Evolutionary conservation across 805 yeast genomes (phyloP).

Genomic region (Priceomyces castillae): DNA sequence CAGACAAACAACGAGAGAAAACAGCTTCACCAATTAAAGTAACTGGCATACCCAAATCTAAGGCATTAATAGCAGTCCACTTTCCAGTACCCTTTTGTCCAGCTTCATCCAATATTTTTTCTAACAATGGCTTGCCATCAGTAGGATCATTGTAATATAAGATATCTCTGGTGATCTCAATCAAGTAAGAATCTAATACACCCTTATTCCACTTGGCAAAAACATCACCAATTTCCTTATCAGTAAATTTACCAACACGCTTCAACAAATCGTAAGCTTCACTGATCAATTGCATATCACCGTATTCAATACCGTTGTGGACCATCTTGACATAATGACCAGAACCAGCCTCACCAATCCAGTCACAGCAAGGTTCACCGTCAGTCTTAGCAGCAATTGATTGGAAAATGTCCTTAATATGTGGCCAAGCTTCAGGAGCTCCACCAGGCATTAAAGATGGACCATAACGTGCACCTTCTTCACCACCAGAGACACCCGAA

Average conservation of each 20-base stretch:
- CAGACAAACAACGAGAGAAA: constrained; percentile 92
- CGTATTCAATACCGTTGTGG: constrained; percentile 99
- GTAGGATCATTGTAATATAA: constrained; percentile 78
- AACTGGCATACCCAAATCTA: constrained; percentile 97
- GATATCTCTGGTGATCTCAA: constrained; percentile 96
- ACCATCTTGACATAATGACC: constrained; percentile 99
- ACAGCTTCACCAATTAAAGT: constrained; percentile 99
- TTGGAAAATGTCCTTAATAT: constrained; percentile 94
- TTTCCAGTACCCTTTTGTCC: constrained; percentile 99
- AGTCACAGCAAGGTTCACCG: constrained; percentile 99
- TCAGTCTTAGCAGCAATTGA: constrained; percentile 93
- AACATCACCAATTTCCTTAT: constrained; percentile 91
- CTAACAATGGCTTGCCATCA: constrained; percentile 90
- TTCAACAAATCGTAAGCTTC: constrained; percentile 97
- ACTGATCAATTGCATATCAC: constrained; percentile 98
- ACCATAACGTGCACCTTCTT: constrained; percentile 99
- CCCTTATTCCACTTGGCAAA: constrained; percentile 95
- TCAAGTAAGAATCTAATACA: constrained; percentile 92
- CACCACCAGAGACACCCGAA: constrained; percentile 99
- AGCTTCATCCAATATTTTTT: constrained; percentile 94
- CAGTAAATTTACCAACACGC: constrained; percentile 86
- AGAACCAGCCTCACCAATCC: constrained; percentile 99
- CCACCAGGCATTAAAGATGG: constrained; percentile 99
- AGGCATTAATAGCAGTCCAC: constrained; percentile 98
- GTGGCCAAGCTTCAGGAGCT: constrained; percentile 97